These are phyloP conservation scores for Lentinula edodes DNA, from an alignment of 768 basidiomycete genomes.

Conservation along the genomic window DNA sequence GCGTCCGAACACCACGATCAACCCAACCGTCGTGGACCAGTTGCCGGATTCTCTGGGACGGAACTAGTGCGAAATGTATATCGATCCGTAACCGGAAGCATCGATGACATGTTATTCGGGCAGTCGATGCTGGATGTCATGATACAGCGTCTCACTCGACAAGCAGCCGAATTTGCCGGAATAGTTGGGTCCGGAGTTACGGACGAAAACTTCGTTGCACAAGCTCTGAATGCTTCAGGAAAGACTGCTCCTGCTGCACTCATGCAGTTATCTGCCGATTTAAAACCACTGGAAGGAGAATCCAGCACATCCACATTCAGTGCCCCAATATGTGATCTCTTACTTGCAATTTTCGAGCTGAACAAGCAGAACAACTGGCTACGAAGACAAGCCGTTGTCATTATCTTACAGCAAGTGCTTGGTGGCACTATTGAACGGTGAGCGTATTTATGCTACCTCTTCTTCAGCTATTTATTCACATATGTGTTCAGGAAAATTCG, in stretches of 20 bases:
- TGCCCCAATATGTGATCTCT: slow-evolving; percentile 88
- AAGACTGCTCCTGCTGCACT: slow-evolving; percentile 61
- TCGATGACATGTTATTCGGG: slow-evolving; percentile 96
- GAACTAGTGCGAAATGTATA: slow-evolving; percentile 85
- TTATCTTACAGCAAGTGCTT: slow-evolving; percentile 92
- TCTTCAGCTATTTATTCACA: slow-evolving; percentile 2
- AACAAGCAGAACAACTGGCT: slow-evolving; percentile 98
- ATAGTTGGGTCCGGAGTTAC: slow-evolving; percentile 72
- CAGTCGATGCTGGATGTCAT: slow-evolving; percentile 95
- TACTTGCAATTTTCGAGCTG: slow-evolving; percentile 91
- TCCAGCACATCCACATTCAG: slow-evolving; percentile 87
- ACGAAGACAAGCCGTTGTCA: slow-evolving; percentile 89
- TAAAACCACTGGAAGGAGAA: slow-evolving; percentile 82
- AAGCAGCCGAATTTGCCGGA: slow-evolving; percentile 86
- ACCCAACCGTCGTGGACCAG: slow-evolving; percentile 30
- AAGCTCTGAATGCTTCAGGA: slow-evolving; percentile 69
- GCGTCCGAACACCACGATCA: slow-evolving; percentile 41
- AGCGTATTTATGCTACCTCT: slow-evolving; percentile 15
- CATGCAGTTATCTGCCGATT: slow-evolving; percentile 67
- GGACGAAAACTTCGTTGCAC: slow-evolving; percentile 81
- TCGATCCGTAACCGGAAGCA: slow-evolving; percentile 86
- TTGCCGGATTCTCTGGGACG: slow-evolving; percentile 55
- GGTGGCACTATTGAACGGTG: slow-evolving; percentile 96
- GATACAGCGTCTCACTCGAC: slow-evolving; percentile 83
- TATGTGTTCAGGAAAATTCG: slow-evolving; percentile 67